Evolutionary conservation across 805 yeast species (phyloP), one percentile per base, ranked within the genome.

Genomic region (Candida saitoana): DNA sequence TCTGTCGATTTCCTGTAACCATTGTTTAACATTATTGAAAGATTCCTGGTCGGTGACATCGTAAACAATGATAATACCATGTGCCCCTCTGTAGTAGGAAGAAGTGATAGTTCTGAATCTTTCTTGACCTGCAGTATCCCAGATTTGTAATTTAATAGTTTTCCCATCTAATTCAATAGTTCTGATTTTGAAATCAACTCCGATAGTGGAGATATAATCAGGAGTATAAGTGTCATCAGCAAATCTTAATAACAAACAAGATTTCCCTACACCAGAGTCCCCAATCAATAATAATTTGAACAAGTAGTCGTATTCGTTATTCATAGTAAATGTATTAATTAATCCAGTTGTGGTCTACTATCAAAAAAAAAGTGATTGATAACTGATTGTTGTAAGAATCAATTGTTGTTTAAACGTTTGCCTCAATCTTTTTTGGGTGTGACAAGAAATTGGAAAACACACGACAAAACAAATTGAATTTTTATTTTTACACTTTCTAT

Each of bases 81-180:
- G 98, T 9, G 98, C 96, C 43, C 99, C 99, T 65, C 99, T 84
- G 74, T 91, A 91, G 72, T 91, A 91, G 12, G 96, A 87, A 11
- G 96, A 87, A 9, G 98, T 93, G 69, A 91, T 91, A 39, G 99
- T 93, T 70, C 98, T 83, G 73, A 93, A 93, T 56, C 99, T 76
- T 67, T 93, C 99, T 73, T 93, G 99, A 36, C 99, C 99, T 9
- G 98, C 99, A 43, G 99, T 93, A 63, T 93, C 99, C 99, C 99
- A 93, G 61, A 93, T 91, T 72, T 93, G 99, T 60, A 93, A 78
- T 71, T 93, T 93, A 63, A 93, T 93, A 41, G 96, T 87, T 74
- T 93, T 93, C 51, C 98, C 98, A 56, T 93, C 97, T 47, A 93
- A 75, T 62, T 93, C 98, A 42, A 86, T 84, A 39, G 93, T 86